These are phyloP conservation scores for Amylocarpus encephaloides DNA, from an alignment of 2,329 filamentous ascomycete species.

Conservation along the genomic window DNA sequence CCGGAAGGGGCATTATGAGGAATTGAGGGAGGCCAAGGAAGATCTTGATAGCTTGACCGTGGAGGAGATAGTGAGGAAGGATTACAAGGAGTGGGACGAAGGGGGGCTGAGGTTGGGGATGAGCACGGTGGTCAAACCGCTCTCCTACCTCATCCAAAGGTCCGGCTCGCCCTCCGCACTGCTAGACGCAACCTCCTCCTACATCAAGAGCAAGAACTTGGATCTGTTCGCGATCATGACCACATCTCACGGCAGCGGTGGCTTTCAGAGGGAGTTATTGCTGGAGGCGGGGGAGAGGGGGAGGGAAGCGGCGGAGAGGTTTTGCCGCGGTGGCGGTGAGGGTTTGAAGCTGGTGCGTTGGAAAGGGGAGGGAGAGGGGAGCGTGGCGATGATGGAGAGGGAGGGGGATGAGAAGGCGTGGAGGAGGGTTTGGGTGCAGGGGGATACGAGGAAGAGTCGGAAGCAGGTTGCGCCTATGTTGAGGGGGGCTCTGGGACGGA, in stretches of 20 bases:
- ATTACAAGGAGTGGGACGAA: slow-evolving; percentile 76
- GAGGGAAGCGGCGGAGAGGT: slow-evolving; percentile 45
- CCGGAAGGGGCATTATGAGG: slow-evolving; percentile 49
- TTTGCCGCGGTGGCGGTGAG: slow-evolving; percentile 41
- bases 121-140: slow-evolving; percentile 55
- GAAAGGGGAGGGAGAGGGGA: slow-evolving; percentile 42
- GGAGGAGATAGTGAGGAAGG: slow-evolving; percentile 67
- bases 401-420: slow-evolving; percentile 34
- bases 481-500: slow-evolving; percentile 43
- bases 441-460: slow-evolving; percentile 52
- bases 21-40: slow-evolving; percentile 59
- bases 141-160: slow-evolving; percentile 55
- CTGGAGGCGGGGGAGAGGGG: slow-evolving; percentile 54
- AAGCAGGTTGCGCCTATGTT: slow-evolving; percentile 66
- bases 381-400: slow-evolving; percentile 8
- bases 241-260: slow-evolving; percentile 41
- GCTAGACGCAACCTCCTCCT: slow-evolving; percentile 42
- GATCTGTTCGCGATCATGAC: slow-evolving; percentile 66
- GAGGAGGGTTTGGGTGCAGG: slow-evolving; percentile 62
- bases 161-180: slow-evolving; percentile 40
- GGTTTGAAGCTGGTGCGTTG: slow-evolving; percentile 52
- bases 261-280: slow-evolving; percentile 61
- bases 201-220: slow-evolving; percentile 50
- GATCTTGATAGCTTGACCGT: slow-evolving; percentile 56
- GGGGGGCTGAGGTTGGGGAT: slow-evolving; percentile 54